phyloP scores from a whole-genome alignment of 495 filamentous ascomycete species.

The Hyaloscypha hepaticicola region DNA sequence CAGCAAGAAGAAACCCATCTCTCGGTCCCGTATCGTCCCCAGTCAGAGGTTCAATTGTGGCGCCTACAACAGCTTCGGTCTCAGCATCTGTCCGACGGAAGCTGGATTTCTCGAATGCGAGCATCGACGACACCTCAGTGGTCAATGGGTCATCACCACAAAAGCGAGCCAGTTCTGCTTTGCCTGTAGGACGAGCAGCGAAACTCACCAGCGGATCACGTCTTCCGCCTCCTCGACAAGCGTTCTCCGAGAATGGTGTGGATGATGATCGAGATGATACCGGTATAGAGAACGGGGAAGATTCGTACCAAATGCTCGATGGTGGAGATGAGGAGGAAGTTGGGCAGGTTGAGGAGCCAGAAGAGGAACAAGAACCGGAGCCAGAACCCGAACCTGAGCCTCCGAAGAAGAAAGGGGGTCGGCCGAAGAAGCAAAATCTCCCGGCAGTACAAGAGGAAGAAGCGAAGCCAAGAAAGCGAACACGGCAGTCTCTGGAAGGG shows the following conservation, averaged over 20 bases:
- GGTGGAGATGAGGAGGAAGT: constrained; percentile 20
- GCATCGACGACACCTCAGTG: background rate
- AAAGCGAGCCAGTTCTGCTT: constrained; percentile 17
- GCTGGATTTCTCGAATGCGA: constrained; percentile 29
- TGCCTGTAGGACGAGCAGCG: background rate
- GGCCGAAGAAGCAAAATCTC: constrained; percentile 31
- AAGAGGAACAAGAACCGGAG: constrained; percentile 17
- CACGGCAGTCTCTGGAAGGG: constrained; percentile 31
- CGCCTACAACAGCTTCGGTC: constrained; percentile 12
- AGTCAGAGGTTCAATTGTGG: constrained; percentile 25
- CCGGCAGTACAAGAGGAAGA: constrained; percentile 29
- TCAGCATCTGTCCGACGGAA: constrained; percentile 22
- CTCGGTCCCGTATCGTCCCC: constrained; percentile 31
- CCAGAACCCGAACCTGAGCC: constrained; percentile 20
- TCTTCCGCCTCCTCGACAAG: background rate
- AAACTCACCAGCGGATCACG: constrained; percentile 11
- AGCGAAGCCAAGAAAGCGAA: constrained; percentile 34
- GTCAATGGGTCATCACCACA: constrained; percentile 8
- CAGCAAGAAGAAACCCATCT: constrained; percentile 33
- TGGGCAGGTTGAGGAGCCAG: constrained; percentile 9
- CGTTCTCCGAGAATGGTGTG: background rate
- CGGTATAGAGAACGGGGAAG: constrained; percentile 18
- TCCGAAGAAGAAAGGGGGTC: constrained; percentile 32
- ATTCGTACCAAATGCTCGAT: constrained; percentile 25
- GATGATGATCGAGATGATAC: constrained; percentile 10